Percentiles rank a stretch among this genome's conserved stretches.
phyloP scores from a whole-genome alignment of 192 early-diverging fungal species.

The Coemansia sp. region DNA sequence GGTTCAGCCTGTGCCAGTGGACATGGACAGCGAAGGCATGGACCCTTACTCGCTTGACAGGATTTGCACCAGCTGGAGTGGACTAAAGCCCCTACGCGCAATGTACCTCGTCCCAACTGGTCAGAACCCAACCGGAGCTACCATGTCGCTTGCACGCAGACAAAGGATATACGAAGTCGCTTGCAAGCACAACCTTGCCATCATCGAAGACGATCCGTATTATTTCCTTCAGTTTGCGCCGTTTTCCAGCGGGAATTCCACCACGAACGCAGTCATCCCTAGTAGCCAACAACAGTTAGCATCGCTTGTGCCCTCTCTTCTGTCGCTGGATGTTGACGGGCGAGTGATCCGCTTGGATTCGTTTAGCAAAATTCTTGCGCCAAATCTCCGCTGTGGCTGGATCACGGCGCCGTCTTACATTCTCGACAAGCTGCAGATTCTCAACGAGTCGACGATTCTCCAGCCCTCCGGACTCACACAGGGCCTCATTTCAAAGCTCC shows the following conservation, averaged over 20 bases:
- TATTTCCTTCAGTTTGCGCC: conserved; percentile 78
- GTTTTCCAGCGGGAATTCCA: background rate
- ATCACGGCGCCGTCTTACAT: conserved; percentile 66
- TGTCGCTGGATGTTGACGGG: conserved; percentile 84
- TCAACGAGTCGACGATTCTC: conserved; percentile 77
- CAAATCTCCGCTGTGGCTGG: conserved; percentile 86
- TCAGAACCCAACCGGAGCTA: conserved; percentile 87
- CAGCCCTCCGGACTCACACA: conserved; percentile 89
- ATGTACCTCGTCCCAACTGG: conserved; percentile 83
- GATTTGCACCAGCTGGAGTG: conserved; percentile 55
- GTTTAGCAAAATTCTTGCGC: conserved; percentile 89
- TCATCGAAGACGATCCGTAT: conserved; percentile 96
- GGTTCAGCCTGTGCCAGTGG: conserved; percentile 49
- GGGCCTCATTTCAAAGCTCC: conserved; percentile 66
- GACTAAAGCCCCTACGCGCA: conserved; percentile 45
- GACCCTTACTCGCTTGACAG: conserved; percentile 59
- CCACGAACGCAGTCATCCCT: background rate
- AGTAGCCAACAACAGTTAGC: background rate
- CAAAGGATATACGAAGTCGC: conserved; percentile 75
- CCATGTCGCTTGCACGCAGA: conserved; percentile 75
- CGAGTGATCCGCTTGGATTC: conserved; percentile 91
- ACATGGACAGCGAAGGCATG: conserved; percentile 65
- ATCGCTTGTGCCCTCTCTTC: conserved; percentile 69
- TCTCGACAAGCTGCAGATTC: conserved; percentile 74
- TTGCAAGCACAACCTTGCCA: conserved; percentile 74